These are phyloP conservation scores for Ceratobasidium sp. DNA, from an alignment of 1,284 basidiomycete genomes.

Conservation along the genomic window DNA sequence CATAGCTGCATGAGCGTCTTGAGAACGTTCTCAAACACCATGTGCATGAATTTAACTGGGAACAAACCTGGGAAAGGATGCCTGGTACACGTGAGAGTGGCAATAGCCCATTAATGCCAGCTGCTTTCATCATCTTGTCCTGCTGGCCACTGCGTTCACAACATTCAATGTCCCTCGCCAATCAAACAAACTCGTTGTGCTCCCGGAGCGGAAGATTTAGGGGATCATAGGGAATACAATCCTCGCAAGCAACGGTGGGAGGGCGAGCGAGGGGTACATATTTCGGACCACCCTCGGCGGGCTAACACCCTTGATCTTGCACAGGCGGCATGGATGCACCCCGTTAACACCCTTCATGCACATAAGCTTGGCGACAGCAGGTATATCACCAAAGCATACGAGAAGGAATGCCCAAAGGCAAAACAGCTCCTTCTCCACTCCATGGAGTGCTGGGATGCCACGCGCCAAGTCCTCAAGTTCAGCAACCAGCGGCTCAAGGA, in stretches of 20 bases:
- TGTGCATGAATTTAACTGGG: conserved; percentile 50
- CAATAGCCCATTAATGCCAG: conserved; percentile 44
- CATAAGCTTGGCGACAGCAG: conserved; percentile 47
- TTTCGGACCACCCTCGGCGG: neutral
- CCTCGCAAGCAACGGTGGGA: no score
- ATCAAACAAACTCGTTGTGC: conserved; percentile 28
- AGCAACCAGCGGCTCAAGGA: conserved; percentile 42
- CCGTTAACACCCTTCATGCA: conserved; percentile 48
- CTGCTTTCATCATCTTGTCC: neutral
- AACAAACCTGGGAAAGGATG: conserved; percentile 44
- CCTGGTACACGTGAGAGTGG: conserved; percentile 29
- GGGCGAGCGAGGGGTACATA: conserved; percentile 41
- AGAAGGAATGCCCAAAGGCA: conserved; percentile 44
- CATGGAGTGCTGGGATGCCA: conserved; percentile 43
- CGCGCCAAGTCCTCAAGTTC: conserved; percentile 42
- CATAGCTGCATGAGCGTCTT: conserved; percentile 41
- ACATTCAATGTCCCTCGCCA: conserved; percentile 17
- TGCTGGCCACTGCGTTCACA: neutral
- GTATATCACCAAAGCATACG: conserved; percentile 46
- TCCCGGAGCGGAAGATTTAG: conserved; percentile 44
- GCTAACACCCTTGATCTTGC: conserved; percentile 39
- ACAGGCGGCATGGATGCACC: conserved; percentile 44
- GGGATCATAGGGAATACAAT: neutral
- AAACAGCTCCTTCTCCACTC: conserved; percentile 1
- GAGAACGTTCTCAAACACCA: conserved; percentile 47